Percentiles rank a stretch among this genome's conserved stretches.
Conservation (phyloP, 2,329 filamentous ascomycete species). For the Paraphaeosphaeria minitans region DNA sequence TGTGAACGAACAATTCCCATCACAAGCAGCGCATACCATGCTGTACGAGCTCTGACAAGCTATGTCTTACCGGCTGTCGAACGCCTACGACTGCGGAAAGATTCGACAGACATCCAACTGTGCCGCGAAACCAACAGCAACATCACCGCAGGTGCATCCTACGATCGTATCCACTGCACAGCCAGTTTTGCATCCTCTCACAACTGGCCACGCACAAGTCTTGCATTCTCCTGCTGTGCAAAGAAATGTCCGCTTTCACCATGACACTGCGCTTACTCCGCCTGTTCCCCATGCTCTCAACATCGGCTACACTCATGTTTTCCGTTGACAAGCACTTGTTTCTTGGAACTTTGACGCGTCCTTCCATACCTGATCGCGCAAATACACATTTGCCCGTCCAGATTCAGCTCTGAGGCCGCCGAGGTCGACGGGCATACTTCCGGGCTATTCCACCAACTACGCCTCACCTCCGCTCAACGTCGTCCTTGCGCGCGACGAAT, state of each 20-base stretch:
- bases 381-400: background rate
- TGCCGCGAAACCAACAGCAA: background rate
- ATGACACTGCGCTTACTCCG: background rate
- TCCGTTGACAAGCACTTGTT: slow-evolving; percentile 36
- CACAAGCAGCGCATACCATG: background rate
- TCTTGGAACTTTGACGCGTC: background rate
- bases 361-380: background rate
- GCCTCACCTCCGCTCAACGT: too few relatives aligned
- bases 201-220: too few relatives aligned
- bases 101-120: background rate
- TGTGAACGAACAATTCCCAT: background rate
- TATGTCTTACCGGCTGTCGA: background rate
- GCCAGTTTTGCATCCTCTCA: background rate
- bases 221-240: too few relatives aligned
- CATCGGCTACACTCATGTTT: slow-evolving; percentile 34
- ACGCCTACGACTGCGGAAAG: background rate
- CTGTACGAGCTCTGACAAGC: background rate
- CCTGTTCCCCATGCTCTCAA: slow-evolving; percentile 41
- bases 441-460: too few relatives aligned
- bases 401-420: too few relatives aligned
- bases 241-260: background rate
- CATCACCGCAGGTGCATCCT: background rate
- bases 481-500: too few relatives aligned
- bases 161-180: background rate
- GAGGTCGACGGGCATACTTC: too few relatives aligned